These are phyloP conservation scores for Saccharomyces hybrid DNA, from an alignment of 1,139 yeast species.

Conservation along the genomic window DNA sequence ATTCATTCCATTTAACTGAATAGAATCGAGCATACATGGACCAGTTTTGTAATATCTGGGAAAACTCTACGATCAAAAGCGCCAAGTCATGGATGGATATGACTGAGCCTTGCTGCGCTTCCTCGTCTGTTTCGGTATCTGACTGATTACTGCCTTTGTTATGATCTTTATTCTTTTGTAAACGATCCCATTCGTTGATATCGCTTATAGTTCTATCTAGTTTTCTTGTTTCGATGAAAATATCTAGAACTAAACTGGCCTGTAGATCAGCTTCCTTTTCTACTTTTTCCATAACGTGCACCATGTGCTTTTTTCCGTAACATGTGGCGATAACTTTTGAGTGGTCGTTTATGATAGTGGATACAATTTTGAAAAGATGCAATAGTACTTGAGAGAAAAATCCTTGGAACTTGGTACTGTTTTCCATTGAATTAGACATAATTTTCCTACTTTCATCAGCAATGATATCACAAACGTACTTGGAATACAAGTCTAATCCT, in stretches of 20 bases:
- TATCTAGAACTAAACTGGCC: conserved; percentile 79
- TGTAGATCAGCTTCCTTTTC: conserved; percentile 89
- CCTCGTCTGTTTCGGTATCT: conserved; percentile 2
- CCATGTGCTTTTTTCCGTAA: conserved; percentile 62
- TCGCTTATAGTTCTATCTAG: conserved; percentile 51
- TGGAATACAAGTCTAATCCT: conserved; percentile 77
- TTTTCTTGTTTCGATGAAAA: conserved; percentile 48
- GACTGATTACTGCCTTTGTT: not conserved
- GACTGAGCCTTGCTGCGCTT: conserved; percentile 17
- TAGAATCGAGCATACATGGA: conserved; percentile 71
- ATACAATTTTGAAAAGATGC: conserved; percentile 75
- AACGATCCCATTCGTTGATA: conserved; percentile 29
- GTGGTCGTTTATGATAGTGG: conserved; percentile 80
- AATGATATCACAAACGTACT: conserved; percentile 77
- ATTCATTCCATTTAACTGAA: conserved; percentile 55
- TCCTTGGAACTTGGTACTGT: conserved; percentile 31
- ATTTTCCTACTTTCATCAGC: conserved; percentile 62
- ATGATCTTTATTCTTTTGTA: conserved; percentile 5
- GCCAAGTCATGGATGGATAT: conserved; percentile 49
- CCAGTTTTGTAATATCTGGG: conserved; percentile 81
- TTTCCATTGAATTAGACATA: conserved; percentile 25
- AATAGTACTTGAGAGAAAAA: conserved; percentile 63
- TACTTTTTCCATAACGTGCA: conserved; percentile 59
- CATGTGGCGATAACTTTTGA: conserved; percentile 65
- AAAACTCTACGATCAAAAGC: conserved; percentile 55